phyloP scores from a whole-genome alignment of 2,329 filamentous ascomycete species.

The Neopestalotiopsis sp. region DNA sequence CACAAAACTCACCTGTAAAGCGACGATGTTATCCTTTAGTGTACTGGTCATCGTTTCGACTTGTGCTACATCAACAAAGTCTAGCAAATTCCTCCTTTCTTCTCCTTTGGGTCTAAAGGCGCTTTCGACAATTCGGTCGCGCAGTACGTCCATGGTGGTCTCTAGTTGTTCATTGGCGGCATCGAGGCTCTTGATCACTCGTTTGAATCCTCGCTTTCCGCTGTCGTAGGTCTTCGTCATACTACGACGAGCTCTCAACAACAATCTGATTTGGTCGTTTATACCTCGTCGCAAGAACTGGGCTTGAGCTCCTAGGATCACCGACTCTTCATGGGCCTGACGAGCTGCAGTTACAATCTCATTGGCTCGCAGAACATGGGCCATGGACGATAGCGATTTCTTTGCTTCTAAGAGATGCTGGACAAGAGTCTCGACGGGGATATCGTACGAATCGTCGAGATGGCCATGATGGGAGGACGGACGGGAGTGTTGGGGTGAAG shows the following conservation, averaged over 20 bases:
- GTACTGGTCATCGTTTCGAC: conserved; percentile 70
- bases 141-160: conserved; percentile 69
- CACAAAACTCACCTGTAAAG: conserved; percentile 62
- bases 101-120: conserved; percentile 66
- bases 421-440: conserved; percentile 78
- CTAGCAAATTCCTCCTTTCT: conserved; percentile 68
- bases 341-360: conserved; percentile 82
- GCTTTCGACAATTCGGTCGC: conserved; percentile 67
- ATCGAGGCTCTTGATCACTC: conserved; percentile 70
- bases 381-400: conserved; percentile 83
- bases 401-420: conserved; percentile 86
- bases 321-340: conserved; percentile 76
- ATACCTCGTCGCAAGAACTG: conserved; percentile 71
- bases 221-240: conserved; percentile 62
- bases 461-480: conserved; percentile 34
- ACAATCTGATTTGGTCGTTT: conserved; percentile 57
- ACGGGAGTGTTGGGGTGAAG: conserved; percentile 31
- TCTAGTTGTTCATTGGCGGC: conserved; percentile 68
- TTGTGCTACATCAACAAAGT: conserved; percentile 77
- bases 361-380: conserved; percentile 83
- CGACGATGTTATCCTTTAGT: conserved; percentile 73
- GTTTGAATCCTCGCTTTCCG: conserved; percentile 65
- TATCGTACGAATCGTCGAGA: conserved; percentile 43
- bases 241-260: conserved; percentile 56
- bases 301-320: conserved; percentile 73